phyloP scores from a whole-genome alignment of 306 rosid species.

The Malus orientalis region DNA sequence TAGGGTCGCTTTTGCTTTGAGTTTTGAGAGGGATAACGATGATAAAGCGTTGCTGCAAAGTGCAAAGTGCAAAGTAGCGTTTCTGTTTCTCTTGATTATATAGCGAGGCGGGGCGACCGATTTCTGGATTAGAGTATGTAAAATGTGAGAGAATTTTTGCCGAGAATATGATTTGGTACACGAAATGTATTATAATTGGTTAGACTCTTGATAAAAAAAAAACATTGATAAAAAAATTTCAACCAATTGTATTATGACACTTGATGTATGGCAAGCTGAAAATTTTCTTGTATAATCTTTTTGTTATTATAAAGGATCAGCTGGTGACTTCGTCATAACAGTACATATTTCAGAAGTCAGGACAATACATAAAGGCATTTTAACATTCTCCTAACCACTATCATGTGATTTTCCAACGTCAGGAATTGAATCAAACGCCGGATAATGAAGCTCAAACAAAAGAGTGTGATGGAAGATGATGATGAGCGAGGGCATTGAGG shows the following conservation, averaged over 20 bases:
- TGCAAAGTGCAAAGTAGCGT: background rate
- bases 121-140: background rate
- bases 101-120: background rate
- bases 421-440: no score
- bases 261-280: no score
- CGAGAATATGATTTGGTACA: no score
- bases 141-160: background rate
- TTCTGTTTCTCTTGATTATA: background rate
- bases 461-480: background rate
- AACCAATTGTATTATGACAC: no score
- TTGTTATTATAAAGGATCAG: no score
- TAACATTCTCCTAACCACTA: accelerated
- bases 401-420: accelerated
- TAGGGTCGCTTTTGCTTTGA: background rate
- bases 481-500: background rate
- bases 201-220: no score
- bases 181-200: no score
- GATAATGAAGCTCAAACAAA: background rate
- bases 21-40: background rate
- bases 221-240: no score
- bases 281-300: no score
- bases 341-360: accelerated
- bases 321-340: no score
- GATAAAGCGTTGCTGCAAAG: background rate
- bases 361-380: accelerated